These are phyloP conservation scores for Lyophyllum semitale DNA, from an alignment of 768 basidiomycete genomes.

Conservation along the genomic window DNA sequence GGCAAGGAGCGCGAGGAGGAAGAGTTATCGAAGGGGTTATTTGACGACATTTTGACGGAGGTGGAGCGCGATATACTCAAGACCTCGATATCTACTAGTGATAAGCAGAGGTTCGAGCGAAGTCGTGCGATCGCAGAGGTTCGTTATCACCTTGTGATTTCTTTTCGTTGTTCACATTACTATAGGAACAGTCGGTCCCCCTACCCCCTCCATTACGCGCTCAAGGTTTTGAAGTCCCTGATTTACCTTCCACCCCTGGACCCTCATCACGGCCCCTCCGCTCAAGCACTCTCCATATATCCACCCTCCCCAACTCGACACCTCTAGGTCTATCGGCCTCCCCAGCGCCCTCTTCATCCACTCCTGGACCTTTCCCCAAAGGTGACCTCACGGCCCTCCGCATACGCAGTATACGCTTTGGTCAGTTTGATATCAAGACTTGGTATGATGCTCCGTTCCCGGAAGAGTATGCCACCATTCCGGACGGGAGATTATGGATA, in stretches of 20 bases:
- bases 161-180: conserved; percentile 5
- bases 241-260: conserved; percentile 38
- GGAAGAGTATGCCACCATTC: conserved; percentile 91
- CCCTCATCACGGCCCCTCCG: conserved; percentile 66
- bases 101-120: conserved; percentile 73
- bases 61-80: conserved; percentile 73
- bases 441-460: conserved; percentile 99
- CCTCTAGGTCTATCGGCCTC: conserved; percentile 42
- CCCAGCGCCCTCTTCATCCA: conserved; percentile 33
- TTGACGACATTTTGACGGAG: conserved; percentile 77
- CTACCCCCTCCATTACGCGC: conserved; percentile 34
- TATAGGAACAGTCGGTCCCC: conserved; percentile 53
- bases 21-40: conserved; percentile 58
- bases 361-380: conserved; percentile 35
- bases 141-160: conserved; percentile 23
- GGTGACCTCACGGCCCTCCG: conserved; percentile 48
- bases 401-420: conserved; percentile 89
- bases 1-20: conserved; percentile 73
- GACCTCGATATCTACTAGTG: conserved; percentile 59
- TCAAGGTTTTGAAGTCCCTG: conserved; percentile 21
- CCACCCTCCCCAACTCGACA: conserved; percentile 34
- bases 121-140: conserved; percentile 79
- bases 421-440: conserved; percentile 89
- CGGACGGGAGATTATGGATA: conserved; percentile 92
- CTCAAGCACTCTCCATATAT: conserved; percentile 48